Evolutionary conservation across 768 basidiomycete genomes (phyloP), one percentile per base, ranked within the genome.

Genomic region (Panaeolus cyanescens): DNA sequence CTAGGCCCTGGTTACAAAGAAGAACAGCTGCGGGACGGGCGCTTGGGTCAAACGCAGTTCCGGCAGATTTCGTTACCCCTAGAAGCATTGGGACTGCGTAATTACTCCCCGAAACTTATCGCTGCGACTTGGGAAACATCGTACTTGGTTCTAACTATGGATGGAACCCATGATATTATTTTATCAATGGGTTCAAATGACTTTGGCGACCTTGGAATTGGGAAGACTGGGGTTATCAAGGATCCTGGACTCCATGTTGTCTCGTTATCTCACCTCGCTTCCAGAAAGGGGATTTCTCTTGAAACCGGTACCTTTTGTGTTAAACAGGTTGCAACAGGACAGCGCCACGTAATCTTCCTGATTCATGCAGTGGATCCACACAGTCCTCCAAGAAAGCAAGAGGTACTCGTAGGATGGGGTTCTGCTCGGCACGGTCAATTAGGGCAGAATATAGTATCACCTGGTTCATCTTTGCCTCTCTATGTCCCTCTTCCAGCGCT

Each of bases 111-210:
- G 40, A 81, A 79, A 31, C 66, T 77, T 25, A 76, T 94, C 15
- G 85, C 85, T 13, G 85, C 89, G 0, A 80, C 87, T 42, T 97
- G 95, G 95, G 91, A 96, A 73, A 93, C 93, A 6, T 87, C 87
- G 56, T 93, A 90, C 67, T 73, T 93, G 45, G 88, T 87, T 2
- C 74, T 93, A 13, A 80, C 83, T 10, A 68, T 66, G 55, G 64
- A 70, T 15, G 77, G 70, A 5, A 68, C 69, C 25, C 68, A 73
- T 53, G 90, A 89, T 64, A 68, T 85, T 3, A 64, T 96, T 30
- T 67, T 96, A 22, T 86, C 94, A 2, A 88, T 95, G 81, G 96
- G 96, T 1, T 82, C 87, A 1, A 83, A 96, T 73, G 94, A 94
- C 69, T 94, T 88, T 67, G 94, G 93, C 2, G 88, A 91, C 70